phyloP scores from a whole-genome alignment of 2,329 filamentous ascomycete species.

The Madurella fahalii region DNA sequence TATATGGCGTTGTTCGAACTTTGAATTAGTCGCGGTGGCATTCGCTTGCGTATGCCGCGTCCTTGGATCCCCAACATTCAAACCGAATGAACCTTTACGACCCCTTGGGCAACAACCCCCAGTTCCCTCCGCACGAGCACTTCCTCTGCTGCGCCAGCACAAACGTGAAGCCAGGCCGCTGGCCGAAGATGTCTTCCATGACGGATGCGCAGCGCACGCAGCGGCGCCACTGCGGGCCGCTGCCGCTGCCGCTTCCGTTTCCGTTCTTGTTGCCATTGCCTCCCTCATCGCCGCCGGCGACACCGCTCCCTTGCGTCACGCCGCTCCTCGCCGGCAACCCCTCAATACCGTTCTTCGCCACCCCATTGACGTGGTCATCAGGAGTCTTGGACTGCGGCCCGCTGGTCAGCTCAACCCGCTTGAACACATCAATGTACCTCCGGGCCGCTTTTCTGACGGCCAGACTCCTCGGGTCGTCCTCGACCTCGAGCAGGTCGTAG shows the following conservation, averaged over 20 bases:
- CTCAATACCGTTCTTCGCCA: background rate
- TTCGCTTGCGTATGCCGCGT: background rate
- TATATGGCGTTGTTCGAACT: background rate
- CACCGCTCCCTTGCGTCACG: background rate
- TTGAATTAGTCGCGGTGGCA: background rate
- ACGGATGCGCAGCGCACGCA: conserved; percentile 60
- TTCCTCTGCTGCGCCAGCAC: conserved; percentile 51
- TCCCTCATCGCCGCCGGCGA: background rate
- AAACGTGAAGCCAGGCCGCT: conserved; percentile 49
- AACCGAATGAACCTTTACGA: background rate
- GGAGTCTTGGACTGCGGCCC: background rate
- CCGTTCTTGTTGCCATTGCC: background rate
- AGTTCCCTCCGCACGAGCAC: conserved; percentile 53
- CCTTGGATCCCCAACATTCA: background rate
- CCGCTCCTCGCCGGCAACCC: background rate
- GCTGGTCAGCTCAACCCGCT: conserved; percentile 50
- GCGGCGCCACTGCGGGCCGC: conserved; percentile 37
- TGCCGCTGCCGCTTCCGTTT: conserved; percentile 1
- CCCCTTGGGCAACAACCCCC: conserved; percentile 41
- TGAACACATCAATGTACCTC: conserved; percentile 53
- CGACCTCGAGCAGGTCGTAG: conserved; percentile 64
- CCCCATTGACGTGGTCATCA: no score
- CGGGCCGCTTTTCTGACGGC: conserved; percentile 35
- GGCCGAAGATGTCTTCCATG: conserved; percentile 56
- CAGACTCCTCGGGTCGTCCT: conserved; percentile 51